Percentiles rank a stretch among this genome's conserved stretches.
Conservation (phyloP, 2,329 filamentous ascomycete species). For the Aspergillus hiratsukae region DNA sequence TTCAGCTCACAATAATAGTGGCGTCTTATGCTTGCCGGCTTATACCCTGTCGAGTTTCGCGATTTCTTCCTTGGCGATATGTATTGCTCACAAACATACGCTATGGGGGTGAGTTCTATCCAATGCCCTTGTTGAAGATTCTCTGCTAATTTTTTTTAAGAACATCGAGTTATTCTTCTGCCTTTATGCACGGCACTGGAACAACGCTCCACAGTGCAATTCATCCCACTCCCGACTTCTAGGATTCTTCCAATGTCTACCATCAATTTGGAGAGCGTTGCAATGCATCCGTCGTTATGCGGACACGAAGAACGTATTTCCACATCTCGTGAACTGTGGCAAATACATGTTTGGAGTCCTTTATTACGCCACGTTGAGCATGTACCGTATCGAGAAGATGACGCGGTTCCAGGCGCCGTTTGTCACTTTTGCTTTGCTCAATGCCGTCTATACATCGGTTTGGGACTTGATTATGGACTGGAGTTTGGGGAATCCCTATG, state of each 20-base stretch:
- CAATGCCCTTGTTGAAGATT: neutral
- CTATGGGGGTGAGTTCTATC: slow-evolving; percentile 65
- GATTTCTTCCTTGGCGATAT: slow-evolving; percentile 98
- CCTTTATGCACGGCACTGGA: slow-evolving; percentile 77
- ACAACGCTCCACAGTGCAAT: slow-evolving; percentile 71
- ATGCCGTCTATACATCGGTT: slow-evolving; percentile 75
- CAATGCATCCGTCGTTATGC: slow-evolving; percentile 87
- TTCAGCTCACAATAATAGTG: slow-evolving; percentile 51
- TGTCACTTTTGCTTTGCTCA: slow-evolving; percentile 74
- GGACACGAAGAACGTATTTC: slow-evolving; percentile 83
- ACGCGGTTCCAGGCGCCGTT: slow-evolving; percentile 62
- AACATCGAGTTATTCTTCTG: slow-evolving; percentile 95
- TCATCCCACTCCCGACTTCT: slow-evolving; percentile 77
- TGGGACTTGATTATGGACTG: slow-evolving; percentile 99
- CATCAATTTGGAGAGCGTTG: slow-evolving; percentile 82
- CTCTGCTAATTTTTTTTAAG: slow-evolving; percentile 41
- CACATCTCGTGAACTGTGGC: slow-evolving; percentile 84
- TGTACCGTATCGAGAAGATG: slow-evolving; percentile 71
- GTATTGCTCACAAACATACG: slow-evolving; percentile 92
- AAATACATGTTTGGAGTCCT: slow-evolving; percentile 87
- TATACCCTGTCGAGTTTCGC: slow-evolving; percentile 92
- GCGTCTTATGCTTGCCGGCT: slow-evolving; percentile 75
- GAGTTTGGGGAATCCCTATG: slow-evolving; percentile 75
- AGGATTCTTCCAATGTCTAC: slow-evolving; percentile 79
- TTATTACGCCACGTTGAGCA: slow-evolving; percentile 70